A percentile compares a stretch with the other conserved stretches of the same genome.
Conservation (phyloP, 176 grass and related monocot genomes). For the Carex cristatella region DNA sequence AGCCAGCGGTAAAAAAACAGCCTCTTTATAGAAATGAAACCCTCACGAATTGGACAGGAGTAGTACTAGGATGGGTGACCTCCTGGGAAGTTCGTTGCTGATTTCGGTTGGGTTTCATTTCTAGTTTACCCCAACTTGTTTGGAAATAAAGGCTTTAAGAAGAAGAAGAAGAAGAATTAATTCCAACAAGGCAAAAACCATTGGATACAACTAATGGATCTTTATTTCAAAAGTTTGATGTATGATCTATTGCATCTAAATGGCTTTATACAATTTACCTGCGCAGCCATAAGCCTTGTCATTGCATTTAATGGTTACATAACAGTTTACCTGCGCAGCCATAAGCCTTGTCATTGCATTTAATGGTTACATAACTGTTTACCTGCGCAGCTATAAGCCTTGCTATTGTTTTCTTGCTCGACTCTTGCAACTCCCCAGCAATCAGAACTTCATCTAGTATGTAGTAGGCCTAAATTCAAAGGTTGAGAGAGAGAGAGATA, state of each 20-base stretch:
- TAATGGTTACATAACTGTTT: conserved; percentile 11
- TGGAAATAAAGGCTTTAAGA: too few species aligned
- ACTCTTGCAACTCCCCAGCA: conserved; percentile 73
- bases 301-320: conserved; percentile 24
- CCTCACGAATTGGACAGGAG: too few species aligned
- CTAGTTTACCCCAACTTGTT: too few species aligned
- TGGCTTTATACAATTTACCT: conserved; percentile 34
- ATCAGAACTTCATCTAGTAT: conserved; percentile 78
- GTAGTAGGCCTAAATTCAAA: conserved; percentile 45
- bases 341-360: conserved; percentile 43
- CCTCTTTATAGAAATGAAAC: too few species aligned
- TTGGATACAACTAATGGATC: conserved; percentile 18
- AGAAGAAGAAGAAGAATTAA: not conserved
- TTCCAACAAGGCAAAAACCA: conserved; percentile 24
- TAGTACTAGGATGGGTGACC: too few species aligned
- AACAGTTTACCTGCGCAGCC: conserved; percentile 54
- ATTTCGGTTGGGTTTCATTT: too few species aligned
- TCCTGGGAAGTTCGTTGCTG: too few species aligned
- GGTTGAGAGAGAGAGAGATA: not conserved
- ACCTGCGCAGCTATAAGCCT: conserved; percentile 72
- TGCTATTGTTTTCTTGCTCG: conserved; percentile 68
- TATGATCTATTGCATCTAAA: conserved; percentile 27
- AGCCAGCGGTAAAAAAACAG: too few species aligned
- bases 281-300: conserved; percentile 44
- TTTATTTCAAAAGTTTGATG: not conserved